A percentile compares a stretch with the other conserved stretches of the same genome.
Conservation (phyloP, 1,139 yeast genomes). For the Lodderomyces theae region DNA sequence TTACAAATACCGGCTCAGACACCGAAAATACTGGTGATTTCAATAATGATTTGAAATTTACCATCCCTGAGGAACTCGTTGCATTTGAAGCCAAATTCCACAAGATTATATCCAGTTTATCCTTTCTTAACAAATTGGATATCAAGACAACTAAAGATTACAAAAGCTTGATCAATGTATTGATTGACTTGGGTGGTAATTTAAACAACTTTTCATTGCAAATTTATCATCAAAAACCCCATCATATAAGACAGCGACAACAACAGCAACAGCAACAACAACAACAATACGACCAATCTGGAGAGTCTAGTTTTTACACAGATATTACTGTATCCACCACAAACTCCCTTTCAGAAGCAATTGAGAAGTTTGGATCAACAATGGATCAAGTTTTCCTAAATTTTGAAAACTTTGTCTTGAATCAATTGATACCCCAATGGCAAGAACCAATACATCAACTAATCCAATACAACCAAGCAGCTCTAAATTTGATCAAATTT, state of each 20-base stretch:
- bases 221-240: slow-evolving; percentile 29
- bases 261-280: not conserved
- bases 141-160: slow-evolving; percentile 29
- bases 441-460: slow-evolving; percentile 46
- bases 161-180: slow-evolving; percentile 27
- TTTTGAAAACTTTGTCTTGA: slow-evolving; percentile 37
- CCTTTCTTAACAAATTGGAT: slow-evolving; percentile 36
- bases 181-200: slow-evolving; percentile 48
- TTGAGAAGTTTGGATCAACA: slow-evolving; percentile 48
- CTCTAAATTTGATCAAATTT: slow-evolving; percentile 40
- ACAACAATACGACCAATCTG: not conserved
- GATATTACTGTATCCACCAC: slow-evolving; percentile 11
- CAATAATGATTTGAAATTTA: slow-evolving; percentile 20
- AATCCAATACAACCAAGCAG: slow-evolving; percentile 37
- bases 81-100: slow-evolving; percentile 36
- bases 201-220: slow-evolving; percentile 48
- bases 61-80: slow-evolving; percentile 34
- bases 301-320: not conserved
- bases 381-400: slow-evolving; percentile 42
- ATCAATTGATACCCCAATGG: slow-evolving; percentile 42
- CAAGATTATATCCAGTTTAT: slow-evolving; percentile 31
- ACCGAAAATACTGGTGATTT: no score
- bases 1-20: no score
- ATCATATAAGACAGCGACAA: not conserved
- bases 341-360: slow-evolving; percentile 29